phyloP scores from a whole-genome alignment of 768 basidiomycete genomes.

The Tephrocybe sp. region DNA sequence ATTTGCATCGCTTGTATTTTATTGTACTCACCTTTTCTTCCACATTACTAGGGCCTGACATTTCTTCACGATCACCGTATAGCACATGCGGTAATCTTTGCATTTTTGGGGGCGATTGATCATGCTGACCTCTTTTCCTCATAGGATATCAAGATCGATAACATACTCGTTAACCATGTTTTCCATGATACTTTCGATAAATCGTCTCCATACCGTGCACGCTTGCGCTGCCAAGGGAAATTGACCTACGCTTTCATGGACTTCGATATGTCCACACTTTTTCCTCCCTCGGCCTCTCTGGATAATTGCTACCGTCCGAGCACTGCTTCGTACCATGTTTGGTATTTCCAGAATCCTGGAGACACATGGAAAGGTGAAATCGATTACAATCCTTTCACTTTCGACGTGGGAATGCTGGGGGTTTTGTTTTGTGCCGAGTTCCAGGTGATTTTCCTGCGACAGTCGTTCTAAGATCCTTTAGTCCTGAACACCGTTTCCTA shows the following conservation, averaged over 20 bases:
- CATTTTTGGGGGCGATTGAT: too few species aligned
- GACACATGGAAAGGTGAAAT: conserved; percentile 23
- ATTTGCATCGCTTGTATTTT: too few species aligned
- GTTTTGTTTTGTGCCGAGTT: not conserved
- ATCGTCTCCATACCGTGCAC: not conserved
- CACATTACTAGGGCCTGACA: too few species aligned
- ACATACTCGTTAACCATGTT: conserved; percentile 21
- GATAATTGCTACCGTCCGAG: conserved; percentile 12
- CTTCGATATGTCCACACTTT: conserved; percentile 21
- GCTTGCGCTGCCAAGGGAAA: conserved; percentile 7
- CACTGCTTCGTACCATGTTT: not conserved
- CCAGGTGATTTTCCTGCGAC: conserved; percentile 7
- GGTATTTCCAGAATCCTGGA: not conserved
- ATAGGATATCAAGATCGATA: conserved; percentile 18
- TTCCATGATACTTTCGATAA: not conserved
- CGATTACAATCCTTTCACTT: conserved; percentile 26
- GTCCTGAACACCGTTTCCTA: conserved; percentile 1
- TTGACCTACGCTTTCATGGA: conserved; percentile 23
- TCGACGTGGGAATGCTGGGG: conserved; percentile 23
- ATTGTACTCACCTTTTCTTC: too few species aligned
- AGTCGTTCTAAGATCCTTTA: not conserved
- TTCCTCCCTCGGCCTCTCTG: conserved; percentile 8
- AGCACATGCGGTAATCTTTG: too few species aligned
- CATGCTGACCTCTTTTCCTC: too few species aligned
- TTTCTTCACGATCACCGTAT: too few species aligned